Base-by-base conservation (phyloP, 140 eudicot genomes). In the Senecio squalidus region DNA sequence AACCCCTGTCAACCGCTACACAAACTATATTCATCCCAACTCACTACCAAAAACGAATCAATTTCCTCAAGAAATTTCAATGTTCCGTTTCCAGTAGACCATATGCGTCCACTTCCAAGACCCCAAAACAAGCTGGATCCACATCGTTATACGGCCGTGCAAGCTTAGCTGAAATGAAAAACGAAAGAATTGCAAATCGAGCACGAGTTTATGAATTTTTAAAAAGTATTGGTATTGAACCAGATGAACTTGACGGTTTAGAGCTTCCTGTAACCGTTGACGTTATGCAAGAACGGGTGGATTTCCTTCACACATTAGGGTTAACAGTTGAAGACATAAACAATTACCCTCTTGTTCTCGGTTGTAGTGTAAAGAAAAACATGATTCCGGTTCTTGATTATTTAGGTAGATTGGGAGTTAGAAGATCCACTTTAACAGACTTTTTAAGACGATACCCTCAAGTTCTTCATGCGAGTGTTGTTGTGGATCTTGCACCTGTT, bases 231-330 rank as follows among this genome's bases (percentile, higher is more conserved):
- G 94, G 92, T 17, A 73, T 91, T 20, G 67, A 69, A 56, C 98
- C 96, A 27, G 81, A 86, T 13, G 98, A 91, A 84, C 98, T 91
- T 29, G 96, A 91, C 47, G 96, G 96, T 7, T 61, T 91, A 48
- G 98, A 91, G 78, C 94, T 91, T 58, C 98, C 98, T 4, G 98
- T 91, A n/a, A 91, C 98, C 9, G 96, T 72, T 36, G 98, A 91
- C 27, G 96, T 91, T 57, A 91, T 91, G 98, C 76, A 64, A 60
- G 98, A 91, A 17, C 92, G 98, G 8, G 84, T 91, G 2, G 94
- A 91, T 55, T 91, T 91, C 55, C 98, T 91, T 62, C 96, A 86
- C 81, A 91, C 74, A 9, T 33, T 91, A 47, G 98, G 94, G 41
- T 87, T 86, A 33, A 81, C 96, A 18, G 55, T 86, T 23, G 92